Percentiles rank a stretch among this genome's conserved stretches.
Evolutionary conservation across 2,329 filamentous ascomycete genomes (phyloP).

Genomic region (Phyllosticta citrichinensis): DNA sequence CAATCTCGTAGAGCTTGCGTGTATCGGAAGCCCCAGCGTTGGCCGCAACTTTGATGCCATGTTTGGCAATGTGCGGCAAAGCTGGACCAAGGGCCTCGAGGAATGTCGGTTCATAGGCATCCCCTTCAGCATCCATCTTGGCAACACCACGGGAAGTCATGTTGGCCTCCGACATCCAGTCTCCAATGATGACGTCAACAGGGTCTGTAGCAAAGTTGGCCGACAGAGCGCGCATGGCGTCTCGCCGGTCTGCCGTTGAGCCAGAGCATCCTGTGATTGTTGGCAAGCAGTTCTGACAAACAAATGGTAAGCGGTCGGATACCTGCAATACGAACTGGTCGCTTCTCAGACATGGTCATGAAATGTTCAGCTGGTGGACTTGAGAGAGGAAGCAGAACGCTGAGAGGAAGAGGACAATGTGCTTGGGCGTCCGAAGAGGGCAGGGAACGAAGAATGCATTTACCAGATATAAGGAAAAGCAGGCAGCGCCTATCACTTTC

Average conservation of each 20-base stretch:
- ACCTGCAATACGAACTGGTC: constrained; percentile 7
- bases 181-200: constrained; percentile 23
- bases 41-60: constrained; percentile 25
- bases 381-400: too few relatives aligned
- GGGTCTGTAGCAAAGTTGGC: constrained; percentile 20
- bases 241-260: constrained; percentile 22
- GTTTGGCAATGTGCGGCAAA: constrained; percentile 22
- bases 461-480: background rate
- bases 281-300: background rate
- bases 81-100: constrained; percentile 39
- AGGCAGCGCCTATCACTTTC: background rate
- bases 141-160: constrained; percentile 19
- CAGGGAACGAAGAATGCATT: background rate
- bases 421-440: background rate
- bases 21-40: constrained; percentile 26
- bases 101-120: constrained; percentile 43
- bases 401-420: background rate
- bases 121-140: constrained; percentile 15
- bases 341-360: background rate
- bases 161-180: constrained; percentile 25
- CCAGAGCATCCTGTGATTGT: constrained; percentile 20
- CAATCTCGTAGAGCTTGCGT: constrained; percentile 18
- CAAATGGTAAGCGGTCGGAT: background rate
- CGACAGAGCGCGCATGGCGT: constrained; percentile 22
- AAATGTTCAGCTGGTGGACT: background rate